Base-by-base conservation (phyloP, 2,329 filamentous ascomycete genomes). In the Tolypocladium guangdongense region DNA sequence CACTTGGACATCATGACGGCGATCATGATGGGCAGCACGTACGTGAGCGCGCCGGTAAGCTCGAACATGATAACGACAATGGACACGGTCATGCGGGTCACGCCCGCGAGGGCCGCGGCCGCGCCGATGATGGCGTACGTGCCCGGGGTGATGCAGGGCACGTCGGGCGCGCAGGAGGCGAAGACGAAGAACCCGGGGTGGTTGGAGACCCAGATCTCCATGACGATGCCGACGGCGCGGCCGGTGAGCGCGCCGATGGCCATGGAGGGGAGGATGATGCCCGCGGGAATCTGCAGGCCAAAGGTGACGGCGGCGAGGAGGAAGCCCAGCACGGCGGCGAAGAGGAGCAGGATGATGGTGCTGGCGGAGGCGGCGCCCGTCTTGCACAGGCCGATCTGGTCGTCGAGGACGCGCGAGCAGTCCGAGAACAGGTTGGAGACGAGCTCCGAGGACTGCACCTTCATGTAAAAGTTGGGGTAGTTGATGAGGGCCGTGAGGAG, bases 21-120 rank as follows among this genome's bases (percentile, higher is more conserved):
- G 58, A 99, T 88, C 93, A 99, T 99, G 69, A 97, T 99, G 52
- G 93, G 93, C 8, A 99, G 82, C 49, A 99, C 92, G 66, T 97
- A 97, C 1, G 90, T 95, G 32, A 99, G 78, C 1, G 93, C 93
- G 51, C 93, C 93, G 0, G 93, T 99, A 53, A 99, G 84, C 74
- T 99, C 93, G 65, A 99, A 99, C 87, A 96, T 96, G 72, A 99
- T 99, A 63, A 97, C 93, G 5, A 99, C 92, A 60, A 99, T 96
- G 14, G 91, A 96, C 12, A 96, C 90, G 0, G 93, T 99, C 84
- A 99, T 95, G 60, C 92, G 83, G 20, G 92, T 97, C 37, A 95
- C 90, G 49, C 93, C 93, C 7, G 88, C 89, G 2, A 99, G 82
- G n/a, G 92, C 90, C 4, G 93, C 91, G 0, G 93, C 92, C 0